Percentiles rank a stretch among this genome's conserved stretches.
Conservation (phyloP, 2,329 filamentous ascomycete genomes). For the Sporothrix pallida region DNA sequence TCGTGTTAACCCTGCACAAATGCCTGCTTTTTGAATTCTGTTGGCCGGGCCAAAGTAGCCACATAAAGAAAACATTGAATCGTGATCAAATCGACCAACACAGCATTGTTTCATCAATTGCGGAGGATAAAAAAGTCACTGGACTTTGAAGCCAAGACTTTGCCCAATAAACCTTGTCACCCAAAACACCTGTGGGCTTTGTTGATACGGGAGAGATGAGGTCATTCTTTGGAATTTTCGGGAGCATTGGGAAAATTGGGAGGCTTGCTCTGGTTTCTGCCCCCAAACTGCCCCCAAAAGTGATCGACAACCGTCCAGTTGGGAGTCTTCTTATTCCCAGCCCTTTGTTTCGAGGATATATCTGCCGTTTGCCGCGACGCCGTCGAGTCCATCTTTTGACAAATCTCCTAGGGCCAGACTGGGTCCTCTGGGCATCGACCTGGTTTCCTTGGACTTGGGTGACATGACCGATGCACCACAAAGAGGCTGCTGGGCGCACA, state of each 20-base stretch:
- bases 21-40: background rate
- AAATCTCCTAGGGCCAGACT: background rate
- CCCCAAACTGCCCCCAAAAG: background rate
- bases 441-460: background rate
- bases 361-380: background rate
- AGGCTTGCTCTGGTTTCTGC: background rate
- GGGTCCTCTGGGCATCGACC: background rate
- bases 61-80: background rate
- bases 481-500: background rate
- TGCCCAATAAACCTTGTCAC: background rate
- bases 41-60: background rate
- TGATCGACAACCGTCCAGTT: constrained; percentile 14
- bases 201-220: constrained; percentile 4
- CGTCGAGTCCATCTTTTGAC: background rate
- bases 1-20: background rate
- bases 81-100: background rate
- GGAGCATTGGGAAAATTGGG: background rate
- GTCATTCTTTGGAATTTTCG: constrained; percentile 15
- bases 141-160: background rate
- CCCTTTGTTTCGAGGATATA: background rate
- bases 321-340: background rate
- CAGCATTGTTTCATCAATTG: constrained; percentile 4
- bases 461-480: background rate
- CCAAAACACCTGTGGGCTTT: background rate
- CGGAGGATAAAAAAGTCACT: background rate